Evolutionary conservation across 2,329 filamentous ascomycete genomes (phyloP).

Genomic region (Ploettnerulaceae sp.): DNA sequence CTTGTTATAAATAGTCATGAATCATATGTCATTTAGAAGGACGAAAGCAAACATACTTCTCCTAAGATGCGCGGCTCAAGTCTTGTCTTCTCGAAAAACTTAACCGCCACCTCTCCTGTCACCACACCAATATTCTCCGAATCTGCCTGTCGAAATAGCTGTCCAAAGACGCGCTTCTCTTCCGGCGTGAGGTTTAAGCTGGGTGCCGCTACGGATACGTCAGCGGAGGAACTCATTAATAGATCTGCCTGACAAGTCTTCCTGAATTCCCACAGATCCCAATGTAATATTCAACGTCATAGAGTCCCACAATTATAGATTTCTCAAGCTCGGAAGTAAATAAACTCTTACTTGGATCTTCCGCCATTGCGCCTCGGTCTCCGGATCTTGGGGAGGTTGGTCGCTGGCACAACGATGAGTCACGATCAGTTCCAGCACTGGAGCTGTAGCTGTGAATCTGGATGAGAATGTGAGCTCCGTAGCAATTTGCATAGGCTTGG

Average conservation of each 20-base stretch:
- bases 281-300: too few species aligned
- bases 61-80: conserved; percentile 81
- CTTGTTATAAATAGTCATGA: not conserved
- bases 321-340: conserved; percentile 51
- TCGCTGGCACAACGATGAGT: conserved; percentile 5
- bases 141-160: conserved; percentile 90
- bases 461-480: conserved; percentile 11
- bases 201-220: conserved; percentile 44
- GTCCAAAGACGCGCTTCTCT: conserved; percentile 90
- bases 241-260: not conserved
- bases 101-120: conserved; percentile 91
- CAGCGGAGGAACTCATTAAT: not conserved
- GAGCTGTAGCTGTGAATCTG: conserved; percentile 18
- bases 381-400: conserved; percentile 10
- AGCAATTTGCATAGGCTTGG: conserved; percentile 13
- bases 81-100: conserved; percentile 96
- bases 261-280: not conserved
- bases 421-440: conserved; percentile 7
- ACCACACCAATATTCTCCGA: conserved; percentile 88
- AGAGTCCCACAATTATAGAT: too few species aligned
- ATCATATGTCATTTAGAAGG: too few species aligned
- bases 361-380: conserved; percentile 30
- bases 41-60: conserved; percentile 51
- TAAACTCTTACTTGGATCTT: conserved; percentile 34
- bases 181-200: conserved; percentile 83